Evolutionary conservation across 495 filamentous ascomycete genomes (phyloP).

Genomic region (Cryomyces minteri): DNA sequence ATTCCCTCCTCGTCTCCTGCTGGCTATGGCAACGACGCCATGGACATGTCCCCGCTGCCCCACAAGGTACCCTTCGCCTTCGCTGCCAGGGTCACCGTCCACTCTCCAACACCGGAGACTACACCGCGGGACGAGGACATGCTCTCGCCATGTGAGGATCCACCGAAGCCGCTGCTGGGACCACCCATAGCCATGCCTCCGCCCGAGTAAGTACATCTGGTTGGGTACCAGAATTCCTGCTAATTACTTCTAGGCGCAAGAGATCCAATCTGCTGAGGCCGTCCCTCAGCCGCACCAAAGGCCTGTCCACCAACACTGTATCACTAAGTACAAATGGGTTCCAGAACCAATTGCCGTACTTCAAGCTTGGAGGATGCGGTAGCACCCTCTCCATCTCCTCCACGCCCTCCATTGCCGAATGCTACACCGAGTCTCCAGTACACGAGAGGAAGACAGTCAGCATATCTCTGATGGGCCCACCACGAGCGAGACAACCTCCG

Average conservation of each 20-base stretch:
- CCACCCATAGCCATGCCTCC: no score
- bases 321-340: background rate
- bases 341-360: slow-evolving; percentile 22
- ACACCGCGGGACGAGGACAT: slow-evolving; percentile 21
- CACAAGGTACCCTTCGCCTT: slow-evolving; percentile 66
- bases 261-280: slow-evolving; percentile 41
- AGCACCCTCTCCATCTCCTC: slow-evolving; percentile 3
- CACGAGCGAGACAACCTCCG: slow-evolving; percentile 40
- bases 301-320: slow-evolving; percentile 11
- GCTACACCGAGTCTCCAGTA: slow-evolving; percentile 62
- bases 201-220: no score
- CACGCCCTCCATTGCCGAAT: slow-evolving; percentile 52
- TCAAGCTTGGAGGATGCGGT: no score
- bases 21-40: slow-evolving; percentile 48
- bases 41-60: slow-evolving; percentile 90
- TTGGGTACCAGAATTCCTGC: no score
- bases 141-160: background rate
- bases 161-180: no score
- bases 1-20: slow-evolving; percentile 63
- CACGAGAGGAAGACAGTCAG: slow-evolving; percentile 41
- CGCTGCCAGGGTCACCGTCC: slow-evolving; percentile 37
- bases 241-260: slow-evolving; percentile 26
- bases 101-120: slow-evolving; percentile 43
- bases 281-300: slow-evolving; percentile 40
- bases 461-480: slow-evolving; percentile 33